Evolutionary conservation across 169 alveolate genomes (phyloP).

Genomic region (Eimeria acervulina): DNA sequence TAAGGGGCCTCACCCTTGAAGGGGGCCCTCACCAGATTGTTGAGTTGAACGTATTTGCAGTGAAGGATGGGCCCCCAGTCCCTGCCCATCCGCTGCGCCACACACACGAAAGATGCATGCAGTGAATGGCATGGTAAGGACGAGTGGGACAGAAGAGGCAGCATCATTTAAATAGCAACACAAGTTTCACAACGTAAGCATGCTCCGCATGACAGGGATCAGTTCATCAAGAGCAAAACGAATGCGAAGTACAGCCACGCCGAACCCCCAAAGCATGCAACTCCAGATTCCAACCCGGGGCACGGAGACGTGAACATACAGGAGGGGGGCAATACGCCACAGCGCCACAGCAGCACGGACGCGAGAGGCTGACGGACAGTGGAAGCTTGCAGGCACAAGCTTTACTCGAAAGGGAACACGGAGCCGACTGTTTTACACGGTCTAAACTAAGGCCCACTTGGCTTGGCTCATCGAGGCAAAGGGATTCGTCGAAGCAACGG

Average conservation of each 20-base stretch:
- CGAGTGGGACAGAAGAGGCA: neutral
- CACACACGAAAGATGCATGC: conserved; percentile 7
- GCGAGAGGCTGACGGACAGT: neutral
- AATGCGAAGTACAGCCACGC: neutral
- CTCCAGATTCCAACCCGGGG: neutral
- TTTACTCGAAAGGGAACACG: neutral
- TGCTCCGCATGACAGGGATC: neutral
- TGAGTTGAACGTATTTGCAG: conserved; percentile 64
- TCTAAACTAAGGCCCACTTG: neutral
- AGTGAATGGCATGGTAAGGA: neutral
- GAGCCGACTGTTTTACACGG: neutral
- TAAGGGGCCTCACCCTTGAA: conserved; percentile 7
- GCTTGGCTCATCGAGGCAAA: conserved; percentile 55
- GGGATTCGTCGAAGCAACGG: conserved; percentile 30
- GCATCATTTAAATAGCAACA: neutral
- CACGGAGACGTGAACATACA: neutral
- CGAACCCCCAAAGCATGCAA: neutral
- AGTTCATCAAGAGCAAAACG: neutral
- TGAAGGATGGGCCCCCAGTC: conserved; percentile 37
- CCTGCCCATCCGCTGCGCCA: conserved; percentile 67
- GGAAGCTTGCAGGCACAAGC: neutral
- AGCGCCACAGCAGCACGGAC: conserved; percentile 11
- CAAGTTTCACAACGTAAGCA: neutral
- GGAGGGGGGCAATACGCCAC: neutral
- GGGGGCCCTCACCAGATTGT: conserved; percentile 69